phyloP scores from a whole-genome alignment of 1,284 basidiomycete genomes.

The Calocybe gambosa region DNA sequence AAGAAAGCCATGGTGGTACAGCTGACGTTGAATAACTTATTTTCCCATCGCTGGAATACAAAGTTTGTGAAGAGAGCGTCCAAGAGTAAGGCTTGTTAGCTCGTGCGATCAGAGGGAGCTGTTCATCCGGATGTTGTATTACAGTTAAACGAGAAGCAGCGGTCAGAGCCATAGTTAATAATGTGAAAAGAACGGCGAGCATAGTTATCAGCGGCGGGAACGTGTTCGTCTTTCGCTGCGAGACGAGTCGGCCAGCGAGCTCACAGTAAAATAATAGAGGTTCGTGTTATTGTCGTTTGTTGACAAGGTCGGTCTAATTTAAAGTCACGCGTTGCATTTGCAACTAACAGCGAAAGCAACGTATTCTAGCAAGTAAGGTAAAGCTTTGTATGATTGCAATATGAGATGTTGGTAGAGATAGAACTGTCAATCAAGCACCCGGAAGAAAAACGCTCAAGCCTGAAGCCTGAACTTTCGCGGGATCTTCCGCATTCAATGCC shows the following conservation, averaged over 20 bases:
- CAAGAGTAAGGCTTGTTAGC: slow-evolving; percentile 54
- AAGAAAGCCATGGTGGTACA: slow-evolving; percentile 62
- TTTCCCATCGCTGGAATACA: slow-evolving; percentile 39
- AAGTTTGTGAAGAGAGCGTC: slow-evolving; percentile 57
- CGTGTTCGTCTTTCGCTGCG: slow-evolving; percentile 33
- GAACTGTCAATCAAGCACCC: slow-evolving; percentile 17
- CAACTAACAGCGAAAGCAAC: slow-evolving; percentile 17
- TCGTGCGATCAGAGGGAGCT: slow-evolving; percentile 61
- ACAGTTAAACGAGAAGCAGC: slow-evolving; percentile 41
- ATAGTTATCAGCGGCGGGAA: slow-evolving; percentile 51
- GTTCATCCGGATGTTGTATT: slow-evolving; percentile 45
- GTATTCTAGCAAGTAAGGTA: slow-evolving; percentile 23
- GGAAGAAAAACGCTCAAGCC: slow-evolving; percentile 57
- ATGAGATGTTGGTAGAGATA: slow-evolving; percentile 16
- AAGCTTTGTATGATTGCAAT: slow-evolving; percentile 16
- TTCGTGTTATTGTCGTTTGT: not conserved
- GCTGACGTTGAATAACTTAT: slow-evolving; percentile 41
- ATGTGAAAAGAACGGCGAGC: slow-evolving; percentile 53
- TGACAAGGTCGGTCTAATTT: too few relatives aligned
- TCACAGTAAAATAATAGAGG: slow-evolving; percentile 18
- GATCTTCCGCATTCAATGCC: slow-evolving; percentile 68
- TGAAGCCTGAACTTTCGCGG: slow-evolving; percentile 70
- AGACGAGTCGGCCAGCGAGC: slow-evolving; percentile 58
- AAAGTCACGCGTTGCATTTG: too few relatives aligned
- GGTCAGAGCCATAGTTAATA: slow-evolving; percentile 32